Evolutionary conservation across 1,139 yeast genomes (phyloP).

Genomic region (Hansenula sp.): DNA sequence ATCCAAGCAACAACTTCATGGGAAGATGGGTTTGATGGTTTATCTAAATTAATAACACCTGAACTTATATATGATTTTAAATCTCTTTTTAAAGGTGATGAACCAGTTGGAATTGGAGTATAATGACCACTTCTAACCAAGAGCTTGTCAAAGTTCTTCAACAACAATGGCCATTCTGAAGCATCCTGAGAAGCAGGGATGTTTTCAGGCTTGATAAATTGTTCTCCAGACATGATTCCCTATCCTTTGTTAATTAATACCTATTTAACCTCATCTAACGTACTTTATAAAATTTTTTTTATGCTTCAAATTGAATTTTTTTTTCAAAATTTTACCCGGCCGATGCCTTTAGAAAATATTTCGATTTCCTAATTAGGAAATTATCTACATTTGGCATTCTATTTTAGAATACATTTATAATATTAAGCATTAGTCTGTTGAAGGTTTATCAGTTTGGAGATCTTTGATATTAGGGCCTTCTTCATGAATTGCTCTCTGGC

Average conservation of each 20-base stretch:
- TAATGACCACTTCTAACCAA: constrained; percentile 94
- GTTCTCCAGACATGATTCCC: constrained; percentile 50
- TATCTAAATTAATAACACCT: constrained; percentile 95
- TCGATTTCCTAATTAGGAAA: constrained; percentile 1
- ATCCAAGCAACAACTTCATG: constrained; percentile 99
- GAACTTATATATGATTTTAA: constrained; percentile 83
- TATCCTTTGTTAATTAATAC: background rate
- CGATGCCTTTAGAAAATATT: background rate
- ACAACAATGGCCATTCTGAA: constrained; percentile 90
- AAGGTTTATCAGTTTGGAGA: constrained; percentile 19
- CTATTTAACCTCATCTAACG: background rate
- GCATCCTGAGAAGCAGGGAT: constrained; percentile 79
- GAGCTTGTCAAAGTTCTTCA: constrained; percentile 90
- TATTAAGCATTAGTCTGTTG: background rate
- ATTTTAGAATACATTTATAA: too few species aligned
- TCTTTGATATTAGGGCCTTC: constrained; percentile 36
- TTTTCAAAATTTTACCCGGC: too few species aligned
- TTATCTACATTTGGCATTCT: background rate
- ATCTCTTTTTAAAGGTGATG: constrained; percentile 93
- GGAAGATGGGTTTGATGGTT: constrained; percentile 96
- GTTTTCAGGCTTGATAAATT: constrained; percentile 85
- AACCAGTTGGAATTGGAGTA: constrained; percentile 94
- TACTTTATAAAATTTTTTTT: background rate
- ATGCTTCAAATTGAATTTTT: too few species aligned
- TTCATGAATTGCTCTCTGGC: constrained; percentile 72